A percentile compares a stretch with the other conserved stretches of the same genome.
Evolutionary conservation across 208 protist species (phyloP).

Genomic region (Spongospora subterranea): DNA sequence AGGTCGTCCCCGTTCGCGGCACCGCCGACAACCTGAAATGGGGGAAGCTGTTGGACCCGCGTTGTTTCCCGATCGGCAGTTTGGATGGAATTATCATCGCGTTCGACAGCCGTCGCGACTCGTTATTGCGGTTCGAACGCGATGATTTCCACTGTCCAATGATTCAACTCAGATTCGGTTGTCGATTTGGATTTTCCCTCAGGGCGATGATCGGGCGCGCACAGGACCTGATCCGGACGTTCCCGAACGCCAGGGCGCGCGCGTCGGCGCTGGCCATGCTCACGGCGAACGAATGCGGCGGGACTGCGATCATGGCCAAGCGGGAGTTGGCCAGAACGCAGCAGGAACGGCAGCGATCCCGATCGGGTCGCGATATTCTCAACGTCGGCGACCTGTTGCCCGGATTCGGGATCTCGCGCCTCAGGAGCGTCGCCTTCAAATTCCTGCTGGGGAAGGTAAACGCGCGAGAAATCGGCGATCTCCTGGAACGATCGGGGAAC

Average conservation of each 20-base stretch:
- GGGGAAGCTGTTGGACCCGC: conserved; percentile 2
- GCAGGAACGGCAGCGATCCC: neutral
- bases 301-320: conserved; percentile 10
- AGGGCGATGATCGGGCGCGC: neutral
- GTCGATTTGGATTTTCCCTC: neutral
- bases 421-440: neutral
- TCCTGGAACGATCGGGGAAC: no score
- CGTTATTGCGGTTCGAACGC: neutral
- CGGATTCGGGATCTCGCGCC: neutral
- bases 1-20: neutral
- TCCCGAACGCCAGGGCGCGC: neutral
- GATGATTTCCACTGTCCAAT: neutral
- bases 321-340: neutral
- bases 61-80: conserved; percentile 8
- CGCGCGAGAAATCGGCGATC: no score
- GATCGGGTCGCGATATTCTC: neutral
- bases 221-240: neutral
- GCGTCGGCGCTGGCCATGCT: conserved; percentile 13
- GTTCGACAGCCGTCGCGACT: neutral
- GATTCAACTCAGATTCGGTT: neutral
- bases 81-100: neutral
- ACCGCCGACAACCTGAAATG: neutral
- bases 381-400: neutral
- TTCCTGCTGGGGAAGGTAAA: conserved; percentile 29
- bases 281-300: neutral